Conservation (phyloP, 2,329 filamentous ascomycete genomes). For the Arthroderma sp. region DNA sequence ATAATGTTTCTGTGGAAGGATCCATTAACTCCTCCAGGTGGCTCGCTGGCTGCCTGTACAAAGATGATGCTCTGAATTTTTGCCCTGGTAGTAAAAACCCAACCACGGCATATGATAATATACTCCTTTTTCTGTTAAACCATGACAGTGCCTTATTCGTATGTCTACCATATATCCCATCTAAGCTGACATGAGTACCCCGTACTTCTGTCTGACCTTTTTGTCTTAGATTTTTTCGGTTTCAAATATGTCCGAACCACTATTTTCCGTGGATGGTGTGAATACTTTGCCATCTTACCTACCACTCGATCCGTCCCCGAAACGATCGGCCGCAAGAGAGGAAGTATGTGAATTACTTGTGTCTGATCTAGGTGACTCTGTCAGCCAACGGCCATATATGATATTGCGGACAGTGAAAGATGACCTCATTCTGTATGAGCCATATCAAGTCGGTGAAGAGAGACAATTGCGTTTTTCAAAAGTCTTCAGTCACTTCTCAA, state of each 20-base stretch:
- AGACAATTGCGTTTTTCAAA: slow-evolving; percentile 60
- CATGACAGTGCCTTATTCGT: slow-evolving; percentile 63
- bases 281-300: slow-evolving; percentile 65
- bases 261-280: slow-evolving; percentile 65
- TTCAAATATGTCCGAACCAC: slow-evolving; percentile 54
- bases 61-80: slow-evolving; percentile 49
- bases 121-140: slow-evolving; percentile 66
- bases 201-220: slow-evolving; percentile 35
- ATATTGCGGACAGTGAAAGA: slow-evolving; percentile 71
- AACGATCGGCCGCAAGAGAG: slow-evolving; percentile 60
- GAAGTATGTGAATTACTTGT: slow-evolving; percentile 66
- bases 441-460: slow-evolving; percentile 41
- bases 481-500: slow-evolving; percentile 53
- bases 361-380: slow-evolving; percentile 68
- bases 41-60: slow-evolving; percentile 72
- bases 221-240: slow-evolving; percentile 69
- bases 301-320: slow-evolving; percentile 54
- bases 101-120: slow-evolving; percentile 30
- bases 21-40: slow-evolving; percentile 54
- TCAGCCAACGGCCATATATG: slow-evolving; percentile 59
- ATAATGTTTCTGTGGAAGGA: slow-evolving; percentile 59
- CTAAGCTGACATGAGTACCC: not conserved
- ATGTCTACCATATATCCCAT: slow-evolving; percentile 5
- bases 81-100: slow-evolving; percentile 18
- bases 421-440: slow-evolving; percentile 78